Evolutionary conservation across 1,284 basidiomycete genomes (phyloP).

Genomic region (Heterobasidion annosum): DNA sequence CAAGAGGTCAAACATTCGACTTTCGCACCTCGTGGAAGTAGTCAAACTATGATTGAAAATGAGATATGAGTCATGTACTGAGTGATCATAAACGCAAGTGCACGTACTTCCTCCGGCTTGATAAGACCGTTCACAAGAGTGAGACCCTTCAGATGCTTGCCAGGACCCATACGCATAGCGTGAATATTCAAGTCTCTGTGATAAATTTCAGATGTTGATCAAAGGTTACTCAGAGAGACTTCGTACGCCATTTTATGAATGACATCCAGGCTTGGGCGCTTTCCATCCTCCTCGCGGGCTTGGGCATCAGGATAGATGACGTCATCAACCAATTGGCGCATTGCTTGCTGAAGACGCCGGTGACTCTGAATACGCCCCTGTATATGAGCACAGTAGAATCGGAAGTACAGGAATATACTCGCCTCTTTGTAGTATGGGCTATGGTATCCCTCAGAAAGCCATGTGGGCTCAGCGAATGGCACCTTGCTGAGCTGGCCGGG

Average conservation of each 20-base stretch:
- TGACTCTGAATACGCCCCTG: constrained; percentile 26
- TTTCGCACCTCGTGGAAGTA: constrained; percentile 63
- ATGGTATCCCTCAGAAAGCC: constrained; percentile 75
- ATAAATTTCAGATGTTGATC: not conserved
- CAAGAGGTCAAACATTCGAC: not conserved
- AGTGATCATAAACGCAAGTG: no score
- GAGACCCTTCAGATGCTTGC: constrained; percentile 83
- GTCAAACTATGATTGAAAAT: constrained; percentile 34
- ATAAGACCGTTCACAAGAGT: constrained; percentile 78
- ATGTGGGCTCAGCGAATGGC: constrained; percentile 87
- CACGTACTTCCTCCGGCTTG: constrained; percentile 66
- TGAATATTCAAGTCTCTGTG: constrained; percentile 66
- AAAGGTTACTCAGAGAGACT: constrained; percentile 2
- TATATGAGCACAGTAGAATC: no score
- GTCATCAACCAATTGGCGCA: constrained; percentile 56
- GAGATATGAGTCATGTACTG: no score
- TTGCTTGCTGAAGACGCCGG: constrained; percentile 53
- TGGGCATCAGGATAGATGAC: constrained; percentile 57
- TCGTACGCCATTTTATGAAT: constrained; percentile 63
- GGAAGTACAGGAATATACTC: no score
- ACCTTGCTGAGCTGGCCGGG: constrained; percentile 69
- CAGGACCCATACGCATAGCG: constrained; percentile 90
- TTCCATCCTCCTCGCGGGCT: constrained; percentile 73
- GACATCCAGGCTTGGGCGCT: constrained; percentile 66
- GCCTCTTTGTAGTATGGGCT: constrained; percentile 78